Evolutionary conservation across 352 stramenopile species (phyloP), one percentile per base, ranked within the genome.

Genomic region (Albugo laibachii): DNA sequence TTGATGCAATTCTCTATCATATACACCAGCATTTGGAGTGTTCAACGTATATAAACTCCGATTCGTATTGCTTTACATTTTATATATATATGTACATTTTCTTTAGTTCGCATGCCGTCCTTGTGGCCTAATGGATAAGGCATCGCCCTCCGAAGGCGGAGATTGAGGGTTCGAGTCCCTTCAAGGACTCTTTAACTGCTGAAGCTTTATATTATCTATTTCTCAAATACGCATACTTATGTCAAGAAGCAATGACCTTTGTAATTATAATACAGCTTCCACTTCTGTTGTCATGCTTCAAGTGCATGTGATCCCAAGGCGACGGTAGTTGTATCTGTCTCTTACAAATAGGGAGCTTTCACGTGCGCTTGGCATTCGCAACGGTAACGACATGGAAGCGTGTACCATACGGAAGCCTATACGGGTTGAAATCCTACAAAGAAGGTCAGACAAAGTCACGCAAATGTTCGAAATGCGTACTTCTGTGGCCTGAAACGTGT

Each of bases 361-460:
- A 83, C 18, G 67, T 80, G 46, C 69, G 66, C 42, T 76, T 83
- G 13, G 70, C 69, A 49, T 83, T 83, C 12, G 66, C 68, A 27
- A 86, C 73, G 10, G 73, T 86, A 41, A 83, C 73, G 41, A 86
- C 73, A 53, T 86, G 61, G 52, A 82, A 86, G 31, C 73, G 69
- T 16, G 70, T 83, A 35, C 73, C 70, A 44, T 86, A 86, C 38
- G 68, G 45, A 14, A 86, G 48, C 21, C 73, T 70, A 47, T 86
- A 83, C 15, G 73, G 70, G 48, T 86, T 86, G 45, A 86, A 86
- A 69, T 86, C 73, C 73, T 86, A 52, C 14, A 46, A n/a, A 15
- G 14, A 55, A 44, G 6, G 14, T 14, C 14, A 16, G 39, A 36
- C 6, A 44, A 15, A 39, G 49, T 46, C 1, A 10, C 37, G 6